Evolutionary conservation across 2,329 filamentous ascomycete species (phyloP), one percentile per base, ranked within the genome.

Genomic region (Epichloe aotearoae): DNA sequence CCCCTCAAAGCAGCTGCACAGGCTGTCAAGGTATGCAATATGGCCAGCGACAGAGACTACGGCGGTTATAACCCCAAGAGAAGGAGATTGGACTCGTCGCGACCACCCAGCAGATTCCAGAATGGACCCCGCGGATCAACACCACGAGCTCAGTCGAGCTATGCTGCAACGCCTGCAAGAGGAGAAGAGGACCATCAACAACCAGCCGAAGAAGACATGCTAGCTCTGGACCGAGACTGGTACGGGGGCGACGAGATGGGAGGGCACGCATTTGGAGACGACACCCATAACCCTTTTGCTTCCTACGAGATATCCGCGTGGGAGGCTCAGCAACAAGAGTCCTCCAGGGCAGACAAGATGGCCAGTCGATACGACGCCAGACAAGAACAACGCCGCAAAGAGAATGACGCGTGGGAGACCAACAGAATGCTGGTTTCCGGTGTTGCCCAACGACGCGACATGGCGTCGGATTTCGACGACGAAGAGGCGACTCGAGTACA

Each of bases 351-450:
- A 8, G 87, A 94, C 66, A 93, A 88, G 74, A 93, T 93, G 71
- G 76, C 82, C 5, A 83, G 77, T 49, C 83, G 78, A 59, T 79
- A 74, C 60, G 78, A 72, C 50, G 85, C 85, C 43, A 78, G 86
- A 47, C 83, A 84, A 54, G 76, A 88, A 52, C 88, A 95, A 67
- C 87, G 90, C 59, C 88, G 95, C 65, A 89, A 86, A 63, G 93
- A 98, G 63, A 89, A 93, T 42, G 93, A 98, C 68, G 91, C 90
- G 0, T 98, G 93, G 93, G 94, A 98, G 68, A 93, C 91, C 15
- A 98, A 98, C 65, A 86, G 93, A 53, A 97, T 98, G 93, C 76
- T 98, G 54, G 93, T 90, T 1, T 96, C 90, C 19, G 91, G 91
- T 51, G 90, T 98, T 17, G 93, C 93, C 17, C 94, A 98, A 66